Conservation (phyloP, 225 moss, liverwort and hornwort genomes). For the Rhytidiadelphus loreus region DNA sequence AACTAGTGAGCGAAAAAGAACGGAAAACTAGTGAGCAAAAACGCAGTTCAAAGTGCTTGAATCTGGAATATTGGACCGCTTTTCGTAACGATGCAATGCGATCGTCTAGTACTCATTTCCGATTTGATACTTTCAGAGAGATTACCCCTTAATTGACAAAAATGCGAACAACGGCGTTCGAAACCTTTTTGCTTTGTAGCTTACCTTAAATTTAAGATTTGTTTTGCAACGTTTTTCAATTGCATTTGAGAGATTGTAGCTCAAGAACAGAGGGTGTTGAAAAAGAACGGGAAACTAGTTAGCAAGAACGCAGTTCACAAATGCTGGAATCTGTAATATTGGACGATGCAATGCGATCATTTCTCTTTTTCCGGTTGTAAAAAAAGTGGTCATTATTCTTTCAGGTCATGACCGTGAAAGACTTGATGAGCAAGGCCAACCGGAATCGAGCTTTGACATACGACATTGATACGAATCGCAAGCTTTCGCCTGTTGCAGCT, state of each 20-base stretch:
- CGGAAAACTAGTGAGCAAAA: neutral
- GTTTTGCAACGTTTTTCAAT: neutral
- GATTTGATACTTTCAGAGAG: neutral
- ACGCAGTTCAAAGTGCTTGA: neutral
- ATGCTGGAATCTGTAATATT: neutral
- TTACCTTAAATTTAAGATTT: neutral
- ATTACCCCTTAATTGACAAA: neutral
- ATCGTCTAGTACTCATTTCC: neutral
- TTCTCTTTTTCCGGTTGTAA: neutral
- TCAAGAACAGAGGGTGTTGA: neutral
- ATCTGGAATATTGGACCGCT: too few relatives aligned
- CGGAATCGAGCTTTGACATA: constrained; percentile 33
- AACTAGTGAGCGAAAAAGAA: neutral
- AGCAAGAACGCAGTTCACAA: neutral
- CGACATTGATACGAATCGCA: constrained; percentile 35
- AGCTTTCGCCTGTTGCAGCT: constrained; percentile 46
- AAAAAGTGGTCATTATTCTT: neutral
- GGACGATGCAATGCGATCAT: neutral
- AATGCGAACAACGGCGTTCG: neutral
- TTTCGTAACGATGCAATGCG: neutral
- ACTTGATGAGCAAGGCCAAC: constrained; percentile 37
- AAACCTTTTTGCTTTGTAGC: neutral
- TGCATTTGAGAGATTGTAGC: neutral
- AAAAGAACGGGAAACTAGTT: neutral
- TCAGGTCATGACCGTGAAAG: constrained; percentile 48